Evolutionary conservation across 176 grass and related monocot genomes (phyloP).

Genomic region (Echinochloa phyllopogon): DNA sequence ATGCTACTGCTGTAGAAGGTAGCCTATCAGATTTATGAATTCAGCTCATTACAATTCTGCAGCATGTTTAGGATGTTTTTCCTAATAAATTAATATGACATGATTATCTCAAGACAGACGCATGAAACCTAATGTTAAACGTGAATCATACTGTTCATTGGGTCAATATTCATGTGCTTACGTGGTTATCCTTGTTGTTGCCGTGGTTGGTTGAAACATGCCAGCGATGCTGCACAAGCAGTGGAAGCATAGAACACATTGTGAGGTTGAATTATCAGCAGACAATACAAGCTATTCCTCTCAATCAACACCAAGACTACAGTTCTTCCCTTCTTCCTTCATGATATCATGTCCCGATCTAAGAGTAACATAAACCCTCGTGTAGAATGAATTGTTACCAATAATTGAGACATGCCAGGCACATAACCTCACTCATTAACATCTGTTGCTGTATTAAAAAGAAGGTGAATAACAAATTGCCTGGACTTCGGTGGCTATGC

Average conservation of each 20-base stretch:
- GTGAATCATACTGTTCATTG: background rate
- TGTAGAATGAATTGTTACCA: slow-evolving; percentile 38
- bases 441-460: slow-evolving; percentile 13
- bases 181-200: slow-evolving; percentile 19
- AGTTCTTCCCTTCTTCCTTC: slow-evolving; percentile 24
- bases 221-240: slow-evolving; percentile 1
- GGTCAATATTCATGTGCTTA: background rate
- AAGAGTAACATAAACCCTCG: slow-evolving; percentile 2
- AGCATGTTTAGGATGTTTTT: too few species aligned
- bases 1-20: background rate
- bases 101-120: background rate
- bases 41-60: background rate
- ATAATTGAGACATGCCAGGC: slow-evolving; percentile 44
- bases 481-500: too few species aligned
- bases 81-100: background rate
- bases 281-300: slow-evolving; percentile 21
- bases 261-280: slow-evolving; percentile 6
- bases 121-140: background rate
- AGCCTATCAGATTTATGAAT: background rate
- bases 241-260: background rate
- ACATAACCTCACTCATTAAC: background rate
- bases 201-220: slow-evolving; percentile 28
- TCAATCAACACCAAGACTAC: slow-evolving; percentile 9
- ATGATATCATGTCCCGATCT: slow-evolving; percentile 4
- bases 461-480: slow-evolving; percentile 15